phyloP scores from a whole-genome alignment of 352 stramenopile species.

The Pythium myriotylum region DNA sequence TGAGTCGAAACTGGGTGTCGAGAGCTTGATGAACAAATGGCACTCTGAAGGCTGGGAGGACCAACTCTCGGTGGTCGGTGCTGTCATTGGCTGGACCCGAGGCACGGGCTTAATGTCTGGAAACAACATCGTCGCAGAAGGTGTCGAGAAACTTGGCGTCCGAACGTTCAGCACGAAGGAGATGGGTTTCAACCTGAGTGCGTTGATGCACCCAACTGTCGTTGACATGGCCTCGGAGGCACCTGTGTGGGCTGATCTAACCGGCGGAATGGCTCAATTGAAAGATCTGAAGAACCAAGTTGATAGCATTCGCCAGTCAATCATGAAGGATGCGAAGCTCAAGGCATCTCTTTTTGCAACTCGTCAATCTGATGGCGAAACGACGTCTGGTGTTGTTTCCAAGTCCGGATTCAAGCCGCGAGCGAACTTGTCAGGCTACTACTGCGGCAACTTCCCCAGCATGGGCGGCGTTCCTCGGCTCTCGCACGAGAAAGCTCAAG shows the following conservation, averaged over 20 bases:
- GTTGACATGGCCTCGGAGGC: slow-evolving; percentile 70
- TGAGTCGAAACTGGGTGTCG: slow-evolving; percentile 87
- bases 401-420: slow-evolving; percentile 39
- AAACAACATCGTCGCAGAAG: slow-evolving; percentile 87
- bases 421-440: slow-evolving; percentile 79
- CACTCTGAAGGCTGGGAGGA: slow-evolving; percentile 84
- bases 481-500: slow-evolving; percentile 40
- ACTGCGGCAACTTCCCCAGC: slow-evolving; percentile 66
- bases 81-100: slow-evolving; percentile 88
- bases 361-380: slow-evolving; percentile 32
- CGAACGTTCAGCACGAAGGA: slow-evolving; percentile 87
- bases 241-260: slow-evolving; percentile 81
- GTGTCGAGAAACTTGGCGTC: slow-evolving; percentile 79
- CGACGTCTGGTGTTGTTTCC: slow-evolving; percentile 6
- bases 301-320: slow-evolving; percentile 51
- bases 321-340: slow-evolving; percentile 61
- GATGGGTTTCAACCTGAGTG: slow-evolving; percentile 90
- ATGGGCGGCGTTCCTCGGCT: slow-evolving; percentile 44
- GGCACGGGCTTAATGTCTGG: slow-evolving; percentile 86
- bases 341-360: slow-evolving; percentile 38
- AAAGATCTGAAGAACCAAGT: slow-evolving; percentile 74
- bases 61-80: slow-evolving; percentile 82
- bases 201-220: slow-evolving; percentile 79
- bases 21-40: slow-evolving; percentile 89
- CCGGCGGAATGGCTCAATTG: slow-evolving; percentile 76